Conservation (phyloP, 2,329 filamentous ascomycete species). For the Ophiocordyceps camponoti-floridani region DNA sequence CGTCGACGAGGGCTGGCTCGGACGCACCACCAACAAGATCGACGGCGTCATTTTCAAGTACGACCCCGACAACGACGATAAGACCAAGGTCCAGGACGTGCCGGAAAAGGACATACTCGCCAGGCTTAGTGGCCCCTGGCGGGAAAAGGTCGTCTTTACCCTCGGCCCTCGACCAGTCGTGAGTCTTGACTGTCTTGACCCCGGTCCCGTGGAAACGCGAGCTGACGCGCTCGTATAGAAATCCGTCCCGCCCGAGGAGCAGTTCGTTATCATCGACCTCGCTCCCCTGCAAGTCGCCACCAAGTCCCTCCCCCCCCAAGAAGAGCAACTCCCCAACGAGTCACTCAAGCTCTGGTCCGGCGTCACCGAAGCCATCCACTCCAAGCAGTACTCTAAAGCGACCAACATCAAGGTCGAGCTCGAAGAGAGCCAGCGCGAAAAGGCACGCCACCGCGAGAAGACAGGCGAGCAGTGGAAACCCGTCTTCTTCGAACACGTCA, state of each 20-base stretch:
- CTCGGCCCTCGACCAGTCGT: conserved; percentile 43
- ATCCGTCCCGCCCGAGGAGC: conserved; percentile 33
- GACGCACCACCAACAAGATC: conserved; percentile 78
- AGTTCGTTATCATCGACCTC: conserved; percentile 71
- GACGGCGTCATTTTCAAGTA: conserved; percentile 84
- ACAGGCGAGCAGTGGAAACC: conserved; percentile 58
- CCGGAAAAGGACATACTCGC: conserved; percentile 70
- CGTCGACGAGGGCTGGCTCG: conserved; percentile 86
- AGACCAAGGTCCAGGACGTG: conserved; percentile 67
- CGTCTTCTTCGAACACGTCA: conserved; percentile 61
- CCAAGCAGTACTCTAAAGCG: conserved; percentile 69
- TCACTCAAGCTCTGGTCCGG: conserved; percentile 73
- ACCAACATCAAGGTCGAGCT: conserved; percentile 80
- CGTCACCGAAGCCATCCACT: conserved; percentile 70
- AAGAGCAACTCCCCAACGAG: conserved; percentile 74
- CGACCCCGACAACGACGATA: conserved; percentile 70
- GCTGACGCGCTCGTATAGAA: conserved; percentile 11
- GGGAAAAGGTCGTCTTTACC: conserved; percentile 46
- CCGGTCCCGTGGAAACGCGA: too few relatives aligned
- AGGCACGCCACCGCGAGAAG: conserved; percentile 62
- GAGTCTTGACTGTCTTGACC: conserved; percentile 19
- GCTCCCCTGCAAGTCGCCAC: conserved; percentile 61
- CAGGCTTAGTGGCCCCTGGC: conserved; percentile 74
- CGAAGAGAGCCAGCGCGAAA: conserved; percentile 75
- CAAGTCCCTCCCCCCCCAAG: conserved; percentile 62